A percentile compares a stretch with the other conserved stretches of the same genome.
phyloP scores from a whole-genome alignment of 2,329 filamentous ascomycete species.

The Alternaria postmessia region DNA sequence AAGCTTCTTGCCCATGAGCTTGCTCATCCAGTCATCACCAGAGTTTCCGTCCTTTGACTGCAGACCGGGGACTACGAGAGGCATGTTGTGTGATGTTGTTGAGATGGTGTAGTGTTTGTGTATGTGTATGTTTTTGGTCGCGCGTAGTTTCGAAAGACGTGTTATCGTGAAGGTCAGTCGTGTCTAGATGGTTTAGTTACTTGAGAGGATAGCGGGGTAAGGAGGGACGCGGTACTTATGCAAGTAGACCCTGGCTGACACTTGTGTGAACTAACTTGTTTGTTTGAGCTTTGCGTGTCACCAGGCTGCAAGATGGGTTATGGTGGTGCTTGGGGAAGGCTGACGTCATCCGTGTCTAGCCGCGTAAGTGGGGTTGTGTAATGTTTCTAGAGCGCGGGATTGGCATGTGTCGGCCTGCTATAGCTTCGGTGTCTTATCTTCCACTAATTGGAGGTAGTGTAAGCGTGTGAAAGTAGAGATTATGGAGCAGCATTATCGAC shows the following conservation, averaged over 20 bases:
- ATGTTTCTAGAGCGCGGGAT: slow-evolving; percentile 2
- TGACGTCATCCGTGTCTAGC: slow-evolving; percentile 36
- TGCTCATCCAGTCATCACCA: slow-evolving; percentile 55
- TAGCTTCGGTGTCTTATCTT: background rate
- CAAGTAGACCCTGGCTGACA: slow-evolving; percentile 15
- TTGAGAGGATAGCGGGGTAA: background rate
- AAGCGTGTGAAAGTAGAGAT: background rate
- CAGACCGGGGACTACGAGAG: slow-evolving; percentile 60
- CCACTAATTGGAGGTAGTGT: background rate
- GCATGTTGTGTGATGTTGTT: slow-evolving; percentile 49
- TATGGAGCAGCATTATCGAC: too few species aligned
- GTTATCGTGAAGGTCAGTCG: background rate
- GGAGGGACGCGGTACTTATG: slow-evolving; percentile 21
- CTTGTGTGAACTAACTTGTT: slow-evolving; percentile 24
- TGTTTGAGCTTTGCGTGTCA: slow-evolving; percentile 16
- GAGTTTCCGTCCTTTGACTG: slow-evolving; percentile 48
- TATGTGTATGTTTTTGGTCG: background rate
- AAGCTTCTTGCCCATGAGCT: slow-evolving; percentile 62
- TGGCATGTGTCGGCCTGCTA: background rate
- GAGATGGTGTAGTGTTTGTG: background rate
- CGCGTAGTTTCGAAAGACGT: background rate
- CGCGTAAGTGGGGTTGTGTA: slow-evolving; percentile 14
- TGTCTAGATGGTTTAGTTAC: background rate
- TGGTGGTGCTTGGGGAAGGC: slow-evolving; percentile 9
- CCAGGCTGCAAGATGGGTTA: slow-evolving; percentile 25